These are phyloP conservation scores for Cyamopsis tetragonoloba DNA, from an alignment of 306 rosid species.

Conservation along the genomic window DNA sequence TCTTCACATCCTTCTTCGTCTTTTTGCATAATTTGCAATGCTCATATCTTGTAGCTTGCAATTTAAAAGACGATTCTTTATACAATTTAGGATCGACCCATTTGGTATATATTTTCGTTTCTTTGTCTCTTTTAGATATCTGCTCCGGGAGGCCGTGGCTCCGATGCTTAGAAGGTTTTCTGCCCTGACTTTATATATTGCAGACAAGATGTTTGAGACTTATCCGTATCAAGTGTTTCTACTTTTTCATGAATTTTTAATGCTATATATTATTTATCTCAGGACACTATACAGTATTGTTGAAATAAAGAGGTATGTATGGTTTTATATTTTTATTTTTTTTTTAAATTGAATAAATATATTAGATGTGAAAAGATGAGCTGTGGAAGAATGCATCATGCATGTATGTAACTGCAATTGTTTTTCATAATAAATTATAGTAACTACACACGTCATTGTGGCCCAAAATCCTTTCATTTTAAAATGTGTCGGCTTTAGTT, in stretches of 20 bases:
- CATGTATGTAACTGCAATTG: conserved; percentile 26
- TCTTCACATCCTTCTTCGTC: no score
- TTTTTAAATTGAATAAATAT: neutral
- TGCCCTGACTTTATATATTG: conserved; percentile 2
- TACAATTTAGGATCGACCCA: neutral
- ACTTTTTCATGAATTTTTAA: no score
- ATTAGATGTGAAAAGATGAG: neutral
- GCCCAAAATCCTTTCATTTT: conserved; percentile 20
- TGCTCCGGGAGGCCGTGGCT: neutral
- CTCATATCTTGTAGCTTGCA: no score
- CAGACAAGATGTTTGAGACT: neutral
- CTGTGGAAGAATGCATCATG: conserved; percentile 14
- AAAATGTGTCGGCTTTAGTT: conserved; percentile 4
- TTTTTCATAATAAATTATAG: conserved; percentile 19
- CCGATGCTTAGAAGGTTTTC: neutral
- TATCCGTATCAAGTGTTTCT: no score
- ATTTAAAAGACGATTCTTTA: neutral
- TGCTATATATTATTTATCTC: neutral
- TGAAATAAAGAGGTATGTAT: no score
- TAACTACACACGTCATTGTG: conserved; percentile 23
- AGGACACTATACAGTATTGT: neutral
- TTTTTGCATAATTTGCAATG: no score
- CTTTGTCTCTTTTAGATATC: neutral
- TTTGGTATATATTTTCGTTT: neutral
- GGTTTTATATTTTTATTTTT: neutral